Base-by-base conservation (phyloP, 768 basidiomycete species). In the Leccinum boreale region DNA sequence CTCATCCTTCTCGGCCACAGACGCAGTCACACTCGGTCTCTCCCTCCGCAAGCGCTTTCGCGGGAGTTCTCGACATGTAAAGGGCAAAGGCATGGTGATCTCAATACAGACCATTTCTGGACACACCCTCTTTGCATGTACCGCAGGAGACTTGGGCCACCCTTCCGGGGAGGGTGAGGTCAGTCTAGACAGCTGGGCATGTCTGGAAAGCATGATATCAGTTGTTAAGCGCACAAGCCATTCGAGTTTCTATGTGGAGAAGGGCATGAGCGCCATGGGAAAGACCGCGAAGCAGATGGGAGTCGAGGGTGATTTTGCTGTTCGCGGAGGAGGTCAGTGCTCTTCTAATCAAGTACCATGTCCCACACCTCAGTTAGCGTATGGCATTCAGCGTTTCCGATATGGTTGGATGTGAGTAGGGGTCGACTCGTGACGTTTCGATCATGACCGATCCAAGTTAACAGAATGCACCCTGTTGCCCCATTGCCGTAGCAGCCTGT, bases 11-110 rank as follows among this genome's bases (percentile, higher is more conserved):
- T 82, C 82, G 29, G 84, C 89, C 9, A 79, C 83, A 35, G 92
- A 93, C 63, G 91, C 91, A 14, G 83, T 93, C 53, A 92, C 90
- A 17, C 78, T 93, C 26, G 85, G 86, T 7, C 81, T 92, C 52
- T 91, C 89, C 3, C 72, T 93, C 51, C 83, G 91, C 61, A 93
- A 93, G 71, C 82, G 91, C n/a, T 93, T 93, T 63, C 83, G 90
- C 56, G 81, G 81, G 24, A 83, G 85, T 28, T 79, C 82, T 42
- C 80, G 90, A 21, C 87, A 91, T 68, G 74, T 77, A 19, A 89
- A 86, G 67, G 90, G 90, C 29, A 89, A 89, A 70, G 92, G 92
- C 31, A 81, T 91, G 58, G 86, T 90, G 49, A 84, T 93, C 61
- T 86, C 87, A 9, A 84, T 93, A 57, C 90, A 92, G 71, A 82